Conservation (phyloP, 805 yeast species). For the Zygoascus flipseniorum region DNA sequence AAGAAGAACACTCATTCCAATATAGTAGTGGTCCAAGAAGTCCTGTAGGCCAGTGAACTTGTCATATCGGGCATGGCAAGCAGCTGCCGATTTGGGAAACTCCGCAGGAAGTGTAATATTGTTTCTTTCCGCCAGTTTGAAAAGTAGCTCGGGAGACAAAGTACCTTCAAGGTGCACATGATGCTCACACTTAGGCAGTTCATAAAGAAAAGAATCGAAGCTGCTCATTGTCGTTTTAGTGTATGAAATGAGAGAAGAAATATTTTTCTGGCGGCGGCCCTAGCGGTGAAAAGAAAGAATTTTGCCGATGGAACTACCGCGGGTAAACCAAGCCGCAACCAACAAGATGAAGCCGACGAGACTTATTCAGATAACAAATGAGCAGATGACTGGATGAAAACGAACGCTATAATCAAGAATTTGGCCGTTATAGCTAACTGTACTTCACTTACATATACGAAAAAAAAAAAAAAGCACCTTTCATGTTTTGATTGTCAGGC, state of each 20-base stretch:
- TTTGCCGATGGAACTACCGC: neutral
- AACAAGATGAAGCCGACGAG: too few relatives aligned
- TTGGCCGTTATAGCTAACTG: too few relatives aligned
- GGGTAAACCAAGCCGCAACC: neutral
- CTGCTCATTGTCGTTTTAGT: neutral
- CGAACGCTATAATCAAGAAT: too few relatives aligned
- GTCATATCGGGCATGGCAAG: conserved; percentile 48
- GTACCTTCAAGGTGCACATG: conserved; percentile 83
- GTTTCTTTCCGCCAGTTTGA: conserved; percentile 62
- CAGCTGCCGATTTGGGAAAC: conserved; percentile 55
- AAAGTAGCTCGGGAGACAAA: conserved; percentile 63
- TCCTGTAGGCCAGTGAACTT: conserved; percentile 65
- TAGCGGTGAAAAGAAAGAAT: neutral
- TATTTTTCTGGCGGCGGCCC: neutral
- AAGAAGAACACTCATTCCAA: conserved; percentile 70
- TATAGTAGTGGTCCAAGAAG: conserved; percentile 68
- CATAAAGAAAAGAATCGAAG: conserved; percentile 41
- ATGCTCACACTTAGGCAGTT: conserved; percentile 81
- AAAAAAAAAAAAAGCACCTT: too few relatives aligned
- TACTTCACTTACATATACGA: too few relatives aligned
- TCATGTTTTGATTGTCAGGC: too few relatives aligned
- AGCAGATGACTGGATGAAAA: too few relatives aligned
- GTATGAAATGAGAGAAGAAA: neutral
- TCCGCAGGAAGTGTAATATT: conserved; percentile 47
- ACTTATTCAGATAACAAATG: too few relatives aligned